Evolutionary conservation across 139 green algal species (phyloP).

Genomic region (Chlorella sp.): DNA sequence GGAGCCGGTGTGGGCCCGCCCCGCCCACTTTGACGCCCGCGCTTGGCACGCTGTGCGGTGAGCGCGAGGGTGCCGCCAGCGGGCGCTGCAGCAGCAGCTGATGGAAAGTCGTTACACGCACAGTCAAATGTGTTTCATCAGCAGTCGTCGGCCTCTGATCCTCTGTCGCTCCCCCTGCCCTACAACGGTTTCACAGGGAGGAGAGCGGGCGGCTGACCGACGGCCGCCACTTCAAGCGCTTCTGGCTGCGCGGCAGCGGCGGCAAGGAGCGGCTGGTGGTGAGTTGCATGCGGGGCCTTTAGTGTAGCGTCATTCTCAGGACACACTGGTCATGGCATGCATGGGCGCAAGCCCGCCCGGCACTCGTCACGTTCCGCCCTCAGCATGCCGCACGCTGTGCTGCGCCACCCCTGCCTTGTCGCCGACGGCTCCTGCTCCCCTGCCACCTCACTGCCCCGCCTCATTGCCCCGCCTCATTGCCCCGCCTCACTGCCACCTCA

Average conservation of each 20-base stretch:
- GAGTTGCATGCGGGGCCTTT: too few species aligned
- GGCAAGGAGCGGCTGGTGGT: constrained; percentile 42
- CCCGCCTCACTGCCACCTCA: too few species aligned
- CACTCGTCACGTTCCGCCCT: neutral
- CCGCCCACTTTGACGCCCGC: neutral
- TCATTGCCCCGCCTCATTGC: neutral
- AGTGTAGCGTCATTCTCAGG: too few species aligned
- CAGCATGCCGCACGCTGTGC: neutral
- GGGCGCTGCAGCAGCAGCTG: too few species aligned
- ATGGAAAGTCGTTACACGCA: too few species aligned
- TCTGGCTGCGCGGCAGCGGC: constrained; percentile 38
- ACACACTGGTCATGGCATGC: too few species aligned
- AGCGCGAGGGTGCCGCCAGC: neutral
- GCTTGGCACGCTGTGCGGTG: constrained; percentile 4
- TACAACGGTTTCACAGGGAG: constrained; percentile 37
- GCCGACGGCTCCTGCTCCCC: neutral
- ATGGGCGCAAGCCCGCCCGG: too few species aligned
- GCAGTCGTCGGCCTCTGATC: too few species aligned
- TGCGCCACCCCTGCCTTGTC: neutral
- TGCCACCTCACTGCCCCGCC: neutral
- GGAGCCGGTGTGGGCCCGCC: constrained; percentile 37
- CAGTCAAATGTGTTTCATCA: too few species aligned
- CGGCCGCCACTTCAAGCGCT: constrained; percentile 63
- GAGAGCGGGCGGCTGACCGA: constrained; percentile 49
- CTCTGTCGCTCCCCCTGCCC: neutral